Base-by-base conservation (phyloP, 371 early-diverging fungal genomes). In the Blakeslea trispora region DNA sequence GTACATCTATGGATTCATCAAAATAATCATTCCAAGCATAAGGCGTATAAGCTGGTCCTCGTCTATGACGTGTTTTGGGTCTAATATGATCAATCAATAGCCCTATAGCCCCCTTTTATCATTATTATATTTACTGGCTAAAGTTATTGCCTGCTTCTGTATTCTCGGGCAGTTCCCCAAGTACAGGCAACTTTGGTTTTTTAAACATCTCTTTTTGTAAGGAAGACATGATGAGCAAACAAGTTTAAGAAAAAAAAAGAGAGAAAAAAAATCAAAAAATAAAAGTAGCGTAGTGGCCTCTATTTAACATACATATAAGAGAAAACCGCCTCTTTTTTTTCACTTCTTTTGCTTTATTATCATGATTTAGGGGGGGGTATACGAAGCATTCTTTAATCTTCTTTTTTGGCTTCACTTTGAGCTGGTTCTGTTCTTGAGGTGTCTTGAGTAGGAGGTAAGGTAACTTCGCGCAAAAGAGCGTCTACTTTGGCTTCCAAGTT, bases 161-260 rank as follows among this genome's bases (percentile, higher is more conserved):
- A 28, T 28, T 28, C 7, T 28, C 28, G 7, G 28, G 24, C 17
- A 64, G 43, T 19, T 46, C 55, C 13, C 45, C 66, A 10, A 72
- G 49, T 3, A 65, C 28, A 13, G 70, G 59, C 18, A 47, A 48
- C 15, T 49, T 35, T 5, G 34, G 18, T 31, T 72, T 72, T 50
- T 69, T 74, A 44, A 77, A 72, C 34, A 77, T 39, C 23, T 74
- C 68, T 49, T 66, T 77, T 50, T 74, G 68, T 35, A 77, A 48
- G 22, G 75, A 68, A 1, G 78, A 77, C 78, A 77, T 77, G 7
- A 18, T 3, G 31, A 24, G 15, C 19, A n/a, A 50, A 37, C 11
- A 18, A 1, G 19, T 18, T 10, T 41, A n/a, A 28, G 31, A 21
- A 24, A 18, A 53, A 48, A 18, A 40, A 32, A 46, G n/a, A 61